phyloP scores from a whole-genome alignment of 1,139 yeast genomes.

The Eremothecium cymbalariae region DNA sequence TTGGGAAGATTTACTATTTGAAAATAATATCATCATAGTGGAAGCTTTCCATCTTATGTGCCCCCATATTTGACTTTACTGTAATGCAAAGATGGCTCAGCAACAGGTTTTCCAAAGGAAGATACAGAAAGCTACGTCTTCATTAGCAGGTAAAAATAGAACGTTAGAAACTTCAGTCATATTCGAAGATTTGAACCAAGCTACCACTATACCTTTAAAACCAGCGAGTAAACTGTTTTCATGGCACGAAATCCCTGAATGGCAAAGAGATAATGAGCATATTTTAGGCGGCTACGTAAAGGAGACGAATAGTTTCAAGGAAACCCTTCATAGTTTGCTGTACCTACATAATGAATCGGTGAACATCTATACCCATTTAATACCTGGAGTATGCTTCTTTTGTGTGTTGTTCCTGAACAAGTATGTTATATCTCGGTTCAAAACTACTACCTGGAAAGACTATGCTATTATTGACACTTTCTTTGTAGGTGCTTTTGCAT shows the following conservation, averaged over 20 bases:
- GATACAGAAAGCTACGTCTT: too few relatives aligned
- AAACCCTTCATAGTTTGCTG: slow-evolving; percentile 48
- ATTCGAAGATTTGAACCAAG: too few relatives aligned
- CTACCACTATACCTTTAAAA: too few relatives aligned
- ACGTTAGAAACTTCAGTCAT: too few relatives aligned
- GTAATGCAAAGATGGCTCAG: too few relatives aligned
- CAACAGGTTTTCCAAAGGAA: too few relatives aligned
- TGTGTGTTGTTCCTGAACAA: slow-evolving; percentile 24
- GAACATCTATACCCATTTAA: slow-evolving; percentile 70
- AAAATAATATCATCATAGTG: too few relatives aligned
- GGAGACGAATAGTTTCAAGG: slow-evolving; percentile 48
- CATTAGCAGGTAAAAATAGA: too few relatives aligned
- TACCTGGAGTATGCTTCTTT: slow-evolving; percentile 51
- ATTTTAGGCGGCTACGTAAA: slow-evolving; percentile 69
- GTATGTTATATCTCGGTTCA: slow-evolving; percentile 35
- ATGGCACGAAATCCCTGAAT: slow-evolving; percentile 55
- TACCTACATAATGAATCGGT: slow-evolving; percentile 81
- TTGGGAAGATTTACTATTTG: too few relatives aligned
- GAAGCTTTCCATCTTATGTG: too few relatives aligned
- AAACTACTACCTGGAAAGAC: slow-evolving; percentile 41
- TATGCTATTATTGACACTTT: slow-evolving; percentile 38
- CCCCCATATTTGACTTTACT: too few relatives aligned
- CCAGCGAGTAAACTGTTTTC: slow-evolving; percentile 18
- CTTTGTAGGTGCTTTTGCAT: slow-evolving; percentile 45
- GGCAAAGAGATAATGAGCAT: slow-evolving; percentile 84